Evolutionary conservation across 2,329 filamentous ascomycete species (phyloP).

Genomic region (Aureobasidium mangrovei): DNA sequence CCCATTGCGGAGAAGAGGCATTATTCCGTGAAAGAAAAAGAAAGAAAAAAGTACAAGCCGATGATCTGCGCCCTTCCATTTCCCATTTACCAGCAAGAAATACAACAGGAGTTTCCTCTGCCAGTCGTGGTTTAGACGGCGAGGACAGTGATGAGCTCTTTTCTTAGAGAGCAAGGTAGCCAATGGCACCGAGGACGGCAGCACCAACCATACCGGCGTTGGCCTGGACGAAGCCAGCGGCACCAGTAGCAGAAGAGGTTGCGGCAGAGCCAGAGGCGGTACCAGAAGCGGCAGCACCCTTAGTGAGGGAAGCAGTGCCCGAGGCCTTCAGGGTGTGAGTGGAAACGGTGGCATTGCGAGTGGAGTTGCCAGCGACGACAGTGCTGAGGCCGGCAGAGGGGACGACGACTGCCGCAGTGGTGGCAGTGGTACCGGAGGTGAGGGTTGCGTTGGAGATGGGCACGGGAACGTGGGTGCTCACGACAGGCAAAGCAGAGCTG

Average conservation of each 20-base stretch:
- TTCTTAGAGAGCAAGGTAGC: conserved; percentile 12
- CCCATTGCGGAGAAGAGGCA: too few species aligned
- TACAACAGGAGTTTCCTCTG: too few species aligned
- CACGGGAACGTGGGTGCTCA: conserved; percentile 5
- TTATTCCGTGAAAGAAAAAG: too few species aligned
- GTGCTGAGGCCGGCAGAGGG: background rate
- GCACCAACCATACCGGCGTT: conserved; percentile 8
- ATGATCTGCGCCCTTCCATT: background rate
- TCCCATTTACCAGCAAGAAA: background rate
- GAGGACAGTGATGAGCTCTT: background rate
- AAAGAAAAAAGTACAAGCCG: too few species aligned
- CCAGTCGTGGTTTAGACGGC: too few species aligned
- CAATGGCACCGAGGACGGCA: conserved; percentile 6
- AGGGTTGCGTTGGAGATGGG: conserved; percentile 1
- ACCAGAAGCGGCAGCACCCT: background rate
- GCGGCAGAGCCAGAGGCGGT: background rate
- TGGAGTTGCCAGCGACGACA: conserved; percentile 10
- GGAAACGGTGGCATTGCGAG: conserved; percentile 10
- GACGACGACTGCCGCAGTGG: background rate
- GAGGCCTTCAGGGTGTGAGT: background rate
- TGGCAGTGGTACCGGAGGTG: background rate
- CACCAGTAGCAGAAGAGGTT: conserved; percentile 2
- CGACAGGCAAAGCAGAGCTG: background rate
- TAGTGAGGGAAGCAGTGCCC: background rate
- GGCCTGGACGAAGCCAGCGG: background rate